These are phyloP conservation scores for Areca catechu DNA, from an alignment of 176 grass and related monocot genomes.

Conservation along the genomic window DNA sequence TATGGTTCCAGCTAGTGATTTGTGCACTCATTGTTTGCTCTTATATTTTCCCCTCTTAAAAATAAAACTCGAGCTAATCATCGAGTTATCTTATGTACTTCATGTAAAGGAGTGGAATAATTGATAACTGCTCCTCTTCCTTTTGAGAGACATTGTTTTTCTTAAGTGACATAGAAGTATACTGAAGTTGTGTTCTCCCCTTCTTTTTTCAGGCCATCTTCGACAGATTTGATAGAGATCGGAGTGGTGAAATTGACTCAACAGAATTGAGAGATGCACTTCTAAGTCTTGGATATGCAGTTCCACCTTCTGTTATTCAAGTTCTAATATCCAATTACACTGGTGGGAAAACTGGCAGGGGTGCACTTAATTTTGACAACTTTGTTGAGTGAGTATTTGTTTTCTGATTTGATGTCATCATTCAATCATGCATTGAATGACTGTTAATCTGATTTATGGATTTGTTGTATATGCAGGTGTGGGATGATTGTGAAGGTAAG, in stretches of 20 bases:
- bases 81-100: too few species aligned
- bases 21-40: too few species aligned
- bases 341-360: constrained; percentile 20
- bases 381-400: constrained; percentile 63
- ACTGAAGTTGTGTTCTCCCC: too few species aligned
- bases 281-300: constrained; percentile 58
- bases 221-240: constrained; percentile 59
- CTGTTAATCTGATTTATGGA: not conserved
- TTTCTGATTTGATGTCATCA: not conserved
- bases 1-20: too few species aligned
- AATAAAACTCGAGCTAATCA: too few species aligned
- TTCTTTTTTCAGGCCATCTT: constrained; percentile 48
- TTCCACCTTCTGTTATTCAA: constrained; percentile 59
- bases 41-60: too few species aligned
- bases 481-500: constrained; percentile 81
- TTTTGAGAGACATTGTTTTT: too few species aligned
- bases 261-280: constrained; percentile 67
- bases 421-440: not conserved
- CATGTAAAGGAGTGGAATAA: too few species aligned
- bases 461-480: constrained; percentile 37
- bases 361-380: constrained; percentile 62
- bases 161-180: too few species aligned
- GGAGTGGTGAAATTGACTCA: constrained; percentile 70
- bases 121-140: too few species aligned
- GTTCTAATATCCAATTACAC: constrained; percentile 66